Evolutionary conservation across 495 filamentous ascomycete species (phyloP).

Genomic region (Usnea hakonensis): DNA sequence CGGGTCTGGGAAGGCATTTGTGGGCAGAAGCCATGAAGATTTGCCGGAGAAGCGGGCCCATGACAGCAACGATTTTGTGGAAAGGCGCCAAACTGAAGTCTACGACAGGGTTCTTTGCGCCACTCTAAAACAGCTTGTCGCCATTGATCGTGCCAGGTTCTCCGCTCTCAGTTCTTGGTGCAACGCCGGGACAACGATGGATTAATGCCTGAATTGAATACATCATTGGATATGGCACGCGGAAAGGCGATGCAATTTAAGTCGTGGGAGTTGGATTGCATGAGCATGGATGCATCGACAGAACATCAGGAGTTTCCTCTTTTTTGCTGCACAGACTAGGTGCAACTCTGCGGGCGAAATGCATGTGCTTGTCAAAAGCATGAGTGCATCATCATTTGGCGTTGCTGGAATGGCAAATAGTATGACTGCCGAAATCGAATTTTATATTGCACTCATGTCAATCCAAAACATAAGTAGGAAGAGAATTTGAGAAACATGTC

Average conservation of each 20-base stretch:
- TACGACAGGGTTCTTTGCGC: neutral
- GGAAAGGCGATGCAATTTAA: neutral
- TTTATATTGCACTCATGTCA: neutral
- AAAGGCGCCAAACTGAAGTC: neutral
- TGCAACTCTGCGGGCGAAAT: neutral
- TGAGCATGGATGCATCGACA: neutral
- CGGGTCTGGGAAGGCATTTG: neutral
- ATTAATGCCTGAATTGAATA: neutral
- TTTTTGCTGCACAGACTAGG: neutral
- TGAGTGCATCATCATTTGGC: neutral
- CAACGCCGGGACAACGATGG: neutral
- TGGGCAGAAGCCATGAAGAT: neutral
- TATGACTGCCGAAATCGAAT: neutral
- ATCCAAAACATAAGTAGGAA: neutral
- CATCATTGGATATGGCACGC: neutral
- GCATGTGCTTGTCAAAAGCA: neutral
- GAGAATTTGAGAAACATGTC: neutral
- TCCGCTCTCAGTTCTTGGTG: neutral
- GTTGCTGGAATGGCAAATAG: neutral
- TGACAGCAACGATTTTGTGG: neutral
- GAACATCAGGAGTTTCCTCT: neutral
- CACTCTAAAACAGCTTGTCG: neutral
- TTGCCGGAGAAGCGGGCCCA: neutral
- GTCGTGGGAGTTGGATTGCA: neutral
- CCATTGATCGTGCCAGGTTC: neutral